Evolutionary conservation across 495 filamentous ascomycete genomes (phyloP).

Genomic region (Neurospora sp.): DNA sequence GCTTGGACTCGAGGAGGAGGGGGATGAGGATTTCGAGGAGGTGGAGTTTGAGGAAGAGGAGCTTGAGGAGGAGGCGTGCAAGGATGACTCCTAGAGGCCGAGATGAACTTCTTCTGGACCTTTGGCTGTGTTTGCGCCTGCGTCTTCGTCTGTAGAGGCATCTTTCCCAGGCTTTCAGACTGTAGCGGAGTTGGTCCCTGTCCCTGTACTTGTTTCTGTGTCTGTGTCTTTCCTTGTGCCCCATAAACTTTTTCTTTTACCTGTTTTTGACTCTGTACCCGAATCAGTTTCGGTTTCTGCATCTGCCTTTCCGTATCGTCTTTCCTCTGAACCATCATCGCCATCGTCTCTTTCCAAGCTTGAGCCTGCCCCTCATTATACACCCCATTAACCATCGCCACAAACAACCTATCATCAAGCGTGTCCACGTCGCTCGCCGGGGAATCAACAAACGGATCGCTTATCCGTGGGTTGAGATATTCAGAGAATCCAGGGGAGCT

Average conservation of each 20-base stretch:
- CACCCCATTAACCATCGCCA: not conserved
- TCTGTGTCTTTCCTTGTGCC: not conserved
- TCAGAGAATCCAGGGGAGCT: not conserved
- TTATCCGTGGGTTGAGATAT: not conserved
- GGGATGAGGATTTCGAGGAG: not conserved
- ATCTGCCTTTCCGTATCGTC: no score
- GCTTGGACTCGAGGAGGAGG: not conserved
- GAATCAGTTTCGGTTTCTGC: not conserved
- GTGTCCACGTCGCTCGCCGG: not conserved
- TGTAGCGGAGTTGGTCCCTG: not conserved
- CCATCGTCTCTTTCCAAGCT: not conserved
- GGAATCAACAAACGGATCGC: not conserved
- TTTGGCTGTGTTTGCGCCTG: not conserved
- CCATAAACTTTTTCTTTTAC: no score
- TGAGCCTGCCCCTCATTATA: not conserved
- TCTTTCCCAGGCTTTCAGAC: not conserved
- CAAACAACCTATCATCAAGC: not conserved
- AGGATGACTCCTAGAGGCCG: not conserved
- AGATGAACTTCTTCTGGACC: not conserved
- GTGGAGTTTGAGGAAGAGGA: not conserved
- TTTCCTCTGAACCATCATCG: not conserved
- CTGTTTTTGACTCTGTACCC: not conserved
- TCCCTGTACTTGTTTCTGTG: not conserved
- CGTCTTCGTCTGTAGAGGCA: not conserved
- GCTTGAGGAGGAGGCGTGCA: not conserved